Percentiles rank a stretch among this genome's conserved stretches.
Evolutionary conservation across 2,329 filamentous ascomycete genomes (phyloP).

Genomic region (Fusarium gaditjirri): DNA sequence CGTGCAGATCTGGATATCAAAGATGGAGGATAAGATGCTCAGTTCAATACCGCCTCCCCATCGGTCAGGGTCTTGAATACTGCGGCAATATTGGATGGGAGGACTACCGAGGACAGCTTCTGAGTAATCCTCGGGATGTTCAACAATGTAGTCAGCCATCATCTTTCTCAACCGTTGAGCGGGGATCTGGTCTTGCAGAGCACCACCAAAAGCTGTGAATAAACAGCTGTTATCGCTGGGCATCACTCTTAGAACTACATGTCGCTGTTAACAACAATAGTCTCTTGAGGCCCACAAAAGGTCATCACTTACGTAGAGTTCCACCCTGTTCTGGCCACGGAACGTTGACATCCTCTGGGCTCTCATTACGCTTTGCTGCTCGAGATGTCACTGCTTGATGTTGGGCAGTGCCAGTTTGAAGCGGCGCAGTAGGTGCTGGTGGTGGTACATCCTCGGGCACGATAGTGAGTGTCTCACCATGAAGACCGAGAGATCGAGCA

Average conservation of each 20-base stretch:
- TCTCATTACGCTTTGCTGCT: conserved; percentile 14
- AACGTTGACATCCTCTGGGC: conserved; percentile 52
- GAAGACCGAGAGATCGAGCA: conserved; percentile 60
- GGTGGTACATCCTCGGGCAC: conserved; percentile 53
- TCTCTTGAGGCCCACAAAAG: not conserved
- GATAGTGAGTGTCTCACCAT: conserved; percentile 63
- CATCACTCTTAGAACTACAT: conserved; percentile 87
- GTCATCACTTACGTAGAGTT: conserved; percentile 56
- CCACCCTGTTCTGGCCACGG: conserved; percentile 62
- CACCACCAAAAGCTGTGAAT: conserved; percentile 87
- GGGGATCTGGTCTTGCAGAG: conserved; percentile 70
- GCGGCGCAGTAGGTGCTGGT: conserved; percentile 17
- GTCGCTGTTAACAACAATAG: conserved; percentile 4
- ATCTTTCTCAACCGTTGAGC: conserved; percentile 73
- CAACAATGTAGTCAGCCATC: conserved; percentile 81
- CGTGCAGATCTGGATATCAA: conserved; percentile 85
- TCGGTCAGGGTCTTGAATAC: conserved; percentile 81
- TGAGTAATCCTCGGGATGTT: conserved; percentile 76
- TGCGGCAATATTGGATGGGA: conserved; percentile 80
- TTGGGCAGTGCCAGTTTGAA: conserved; percentile 9
- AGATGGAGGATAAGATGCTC: conserved; percentile 83
- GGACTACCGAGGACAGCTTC: conserved; percentile 79
- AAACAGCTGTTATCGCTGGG: conserved; percentile 96
- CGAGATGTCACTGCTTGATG: not conserved
- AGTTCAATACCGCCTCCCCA: conserved; percentile 96